Percentiles rank a stretch among this genome's conserved stretches.
phyloP scores from a whole-genome alignment of 371 early-diverging fungal species.

The Mucor lusitanicus region DNA sequence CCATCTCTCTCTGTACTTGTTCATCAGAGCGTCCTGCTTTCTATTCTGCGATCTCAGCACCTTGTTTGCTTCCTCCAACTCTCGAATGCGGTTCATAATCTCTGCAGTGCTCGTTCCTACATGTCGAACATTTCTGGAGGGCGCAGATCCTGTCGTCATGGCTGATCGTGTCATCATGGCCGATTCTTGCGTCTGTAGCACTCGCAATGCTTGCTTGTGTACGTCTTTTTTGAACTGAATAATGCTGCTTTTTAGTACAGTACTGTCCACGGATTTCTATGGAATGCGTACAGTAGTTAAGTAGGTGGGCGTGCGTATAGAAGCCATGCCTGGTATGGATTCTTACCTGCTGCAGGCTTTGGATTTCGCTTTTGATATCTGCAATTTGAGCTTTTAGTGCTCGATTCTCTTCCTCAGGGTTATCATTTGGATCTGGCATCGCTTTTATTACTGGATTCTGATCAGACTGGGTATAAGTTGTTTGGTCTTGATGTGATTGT shows the following conservation, averaged over 20 bases:
- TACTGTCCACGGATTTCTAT: slow-evolving; percentile 74
- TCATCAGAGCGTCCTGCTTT: slow-evolving; percentile 57
- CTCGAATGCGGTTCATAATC: slow-evolving; percentile 38
- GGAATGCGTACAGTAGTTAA: no score
- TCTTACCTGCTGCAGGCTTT: slow-evolving; percentile 67
- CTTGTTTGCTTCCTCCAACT: slow-evolving; percentile 62
- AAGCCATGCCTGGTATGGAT: not conserved
- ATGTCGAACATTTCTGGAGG: not conserved
- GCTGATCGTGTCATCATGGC: slow-evolving; percentile 28
- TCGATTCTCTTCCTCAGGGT: slow-evolving; percentile 62
- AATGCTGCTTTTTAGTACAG: slow-evolving; percentile 74
- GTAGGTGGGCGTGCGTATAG: not conserved
- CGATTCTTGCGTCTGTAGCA: slow-evolving; percentile 45
- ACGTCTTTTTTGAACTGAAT: slow-evolving; percentile 79
- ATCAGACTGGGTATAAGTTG: not conserved
- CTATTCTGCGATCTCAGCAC: slow-evolving; percentile 50
- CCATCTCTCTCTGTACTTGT: slow-evolving; percentile 86
- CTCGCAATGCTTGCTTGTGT: slow-evolving; percentile 64
- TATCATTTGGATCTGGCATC: not conserved
- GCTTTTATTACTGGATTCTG: not conserved
- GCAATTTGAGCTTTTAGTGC: slow-evolving; percentile 66
- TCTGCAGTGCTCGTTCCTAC: slow-evolving; percentile 20
- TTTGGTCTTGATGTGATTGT: not conserved
- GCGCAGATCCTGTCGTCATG: slow-evolving; percentile 2
- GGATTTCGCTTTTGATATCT: slow-evolving; percentile 59